Evolutionary conservation across 2,329 filamentous ascomycete species (phyloP).

Genomic region (Cryoendolithus antarcticus): DNA sequence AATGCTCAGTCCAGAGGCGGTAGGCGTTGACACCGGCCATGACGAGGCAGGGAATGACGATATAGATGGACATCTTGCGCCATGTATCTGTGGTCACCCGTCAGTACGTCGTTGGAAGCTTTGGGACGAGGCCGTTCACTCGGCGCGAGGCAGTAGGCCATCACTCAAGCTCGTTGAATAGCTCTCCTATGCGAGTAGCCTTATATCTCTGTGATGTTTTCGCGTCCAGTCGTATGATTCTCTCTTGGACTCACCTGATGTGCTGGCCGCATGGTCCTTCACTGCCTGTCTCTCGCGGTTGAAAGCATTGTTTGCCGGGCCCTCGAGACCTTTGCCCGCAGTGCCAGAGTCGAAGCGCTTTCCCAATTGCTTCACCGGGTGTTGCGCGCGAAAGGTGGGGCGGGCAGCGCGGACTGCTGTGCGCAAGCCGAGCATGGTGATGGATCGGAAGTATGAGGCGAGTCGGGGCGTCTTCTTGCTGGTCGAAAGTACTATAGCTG

Average conservation of each 20-base stretch:
- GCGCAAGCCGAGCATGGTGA: slow-evolving; percentile 6
- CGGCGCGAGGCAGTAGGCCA: not conserved
- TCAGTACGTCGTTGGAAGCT: no score
- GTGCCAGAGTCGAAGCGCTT: slow-evolving; percentile 6
- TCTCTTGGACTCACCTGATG: slow-evolving; percentile 54
- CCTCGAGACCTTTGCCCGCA: slow-evolving; percentile 30
- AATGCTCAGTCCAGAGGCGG: slow-evolving; percentile 87
- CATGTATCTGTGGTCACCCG: not conserved
- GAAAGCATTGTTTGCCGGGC: slow-evolving; percentile 74
- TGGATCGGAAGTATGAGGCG: no score
- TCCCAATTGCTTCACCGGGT: not conserved
- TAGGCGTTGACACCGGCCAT: slow-evolving; percentile 72
- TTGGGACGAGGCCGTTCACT: not conserved
- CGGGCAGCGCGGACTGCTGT: slow-evolving; percentile 5
- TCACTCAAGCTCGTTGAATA: not conserved
- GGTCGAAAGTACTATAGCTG: no score
- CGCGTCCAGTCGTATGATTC: not conserved
- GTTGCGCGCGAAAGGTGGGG: slow-evolving; percentile 4
- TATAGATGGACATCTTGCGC: slow-evolving; percentile 38
- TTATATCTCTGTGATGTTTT: no score
- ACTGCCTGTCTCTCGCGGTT: slow-evolving; percentile 82
- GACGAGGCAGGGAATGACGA: slow-evolving; percentile 59
- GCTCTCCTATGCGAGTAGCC: not conserved
- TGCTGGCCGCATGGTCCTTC: slow-evolving; percentile 77
- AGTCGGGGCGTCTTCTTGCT: no score